These are phyloP conservation scores for Annulohypoxylon truncatum DNA, from an alignment of 2,329 filamentous ascomycete genomes.

Conservation along the genomic window DNA sequence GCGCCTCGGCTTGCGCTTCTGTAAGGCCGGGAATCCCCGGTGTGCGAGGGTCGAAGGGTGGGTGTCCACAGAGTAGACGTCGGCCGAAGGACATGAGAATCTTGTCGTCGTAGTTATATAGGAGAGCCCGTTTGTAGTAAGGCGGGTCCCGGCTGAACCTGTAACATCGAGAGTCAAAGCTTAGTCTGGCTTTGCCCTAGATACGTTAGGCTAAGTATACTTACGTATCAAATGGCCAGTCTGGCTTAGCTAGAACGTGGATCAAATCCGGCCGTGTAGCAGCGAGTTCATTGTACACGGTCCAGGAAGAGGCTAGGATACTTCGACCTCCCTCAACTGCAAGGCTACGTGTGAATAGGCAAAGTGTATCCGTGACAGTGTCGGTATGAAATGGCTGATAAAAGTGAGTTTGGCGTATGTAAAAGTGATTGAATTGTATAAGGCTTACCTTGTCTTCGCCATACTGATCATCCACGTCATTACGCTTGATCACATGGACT, in stretches of 20 bases:
- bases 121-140: not conserved
- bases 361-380: slow-evolving; percentile 1
- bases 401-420: not conserved
- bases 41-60: not conserved
- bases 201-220: not conserved
- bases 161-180: not conserved
- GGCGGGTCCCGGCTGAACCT: not conserved
- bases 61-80: not conserved
- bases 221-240: slow-evolving; percentile 4
- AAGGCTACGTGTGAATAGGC: not conserved
- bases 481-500: slow-evolving; percentile 6
- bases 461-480: slow-evolving; percentile 3
- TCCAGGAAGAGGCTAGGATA: not conserved
- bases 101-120: not conserved
- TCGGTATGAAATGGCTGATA: not conserved
- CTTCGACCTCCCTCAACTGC: not conserved
- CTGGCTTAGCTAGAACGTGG: not conserved
- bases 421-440: not conserved
- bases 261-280: not conserved
- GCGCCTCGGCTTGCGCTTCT: not conserved
- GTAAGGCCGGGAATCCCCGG: not conserved
- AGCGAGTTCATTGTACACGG: not conserved
- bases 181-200: not conserved
- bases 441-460: not conserved
- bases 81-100: not conserved